These are phyloP conservation scores for Metschnikowia orientalis DNA, from an alignment of 805 yeast genomes.

Conservation along the genomic window DNA sequence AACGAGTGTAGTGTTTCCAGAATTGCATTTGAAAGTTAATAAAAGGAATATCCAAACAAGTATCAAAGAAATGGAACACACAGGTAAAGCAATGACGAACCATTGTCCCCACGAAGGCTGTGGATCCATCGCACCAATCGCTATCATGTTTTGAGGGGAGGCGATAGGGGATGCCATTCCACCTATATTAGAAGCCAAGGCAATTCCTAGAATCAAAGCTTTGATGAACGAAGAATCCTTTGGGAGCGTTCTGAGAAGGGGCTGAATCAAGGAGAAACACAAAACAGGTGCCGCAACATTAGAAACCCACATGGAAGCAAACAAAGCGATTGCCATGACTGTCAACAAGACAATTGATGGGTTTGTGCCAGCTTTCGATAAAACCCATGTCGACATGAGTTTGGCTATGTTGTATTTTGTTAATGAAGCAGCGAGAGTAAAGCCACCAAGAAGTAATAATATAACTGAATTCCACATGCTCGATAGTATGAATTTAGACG, in stretches of 20 bases:
- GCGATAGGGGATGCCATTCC: slow-evolving; percentile 56
- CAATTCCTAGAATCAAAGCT: slow-evolving; percentile 44
- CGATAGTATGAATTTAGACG: slow-evolving; percentile 43
- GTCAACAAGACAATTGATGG: slow-evolving; percentile 46
- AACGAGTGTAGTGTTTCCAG: slow-evolving; percentile 46
- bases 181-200: slow-evolving; percentile 48
- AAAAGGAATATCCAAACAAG: slow-evolving; percentile 49
- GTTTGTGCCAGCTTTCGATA: slow-evolving; percentile 47
- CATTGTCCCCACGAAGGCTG: slow-evolving; percentile 55
- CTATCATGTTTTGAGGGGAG: slow-evolving; percentile 53
- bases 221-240: slow-evolving; percentile 37
- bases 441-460: slow-evolving; percentile 49
- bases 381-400: slow-evolving; percentile 45
- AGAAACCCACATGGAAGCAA: slow-evolving; percentile 56
- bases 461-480: slow-evolving; percentile 55
- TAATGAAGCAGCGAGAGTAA: slow-evolving; percentile 51
- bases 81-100: slow-evolving; percentile 50
- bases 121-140: slow-evolving; percentile 49
- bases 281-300: slow-evolving; percentile 55
- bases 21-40: slow-evolving; percentile 46
- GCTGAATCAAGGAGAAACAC: slow-evolving; percentile 48
- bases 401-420: slow-evolving; percentile 52
- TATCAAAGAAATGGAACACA: slow-evolving; percentile 37
- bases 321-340: slow-evolving; percentile 48
- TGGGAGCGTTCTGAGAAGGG: slow-evolving; percentile 40